Conservation (phyloP, 2,329 filamentous ascomycete genomes). For the Teratosphaeria viscida region DNA sequence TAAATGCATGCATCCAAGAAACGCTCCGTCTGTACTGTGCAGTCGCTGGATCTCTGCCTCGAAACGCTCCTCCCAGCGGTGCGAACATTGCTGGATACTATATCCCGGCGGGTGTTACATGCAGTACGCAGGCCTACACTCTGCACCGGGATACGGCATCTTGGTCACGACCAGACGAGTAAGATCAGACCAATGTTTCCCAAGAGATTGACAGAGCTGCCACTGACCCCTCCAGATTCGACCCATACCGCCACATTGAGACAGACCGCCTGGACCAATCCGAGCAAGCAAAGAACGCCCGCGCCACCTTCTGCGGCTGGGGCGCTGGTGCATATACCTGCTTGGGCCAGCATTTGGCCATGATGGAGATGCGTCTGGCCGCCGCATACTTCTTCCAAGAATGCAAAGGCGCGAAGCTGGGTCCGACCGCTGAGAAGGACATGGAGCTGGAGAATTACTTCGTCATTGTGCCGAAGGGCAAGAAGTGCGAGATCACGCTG, state of each 20-base stretch:
- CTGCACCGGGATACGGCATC: constrained; percentile 17
- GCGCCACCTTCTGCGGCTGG: constrained; percentile 18
- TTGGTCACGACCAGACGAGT: constrained; percentile 17
- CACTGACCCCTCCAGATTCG: constrained; percentile 11
- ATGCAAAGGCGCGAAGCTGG: constrained; percentile 10
- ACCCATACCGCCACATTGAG: constrained; percentile 5
- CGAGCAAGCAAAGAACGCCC: constrained; percentile 6
- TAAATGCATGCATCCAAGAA: constrained; percentile 21
- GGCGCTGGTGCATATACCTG: constrained; percentile 20
- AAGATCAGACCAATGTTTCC: not conserved
- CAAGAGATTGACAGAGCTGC: not conserved
- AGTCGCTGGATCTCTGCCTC: constrained; percentile 20
- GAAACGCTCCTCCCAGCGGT: constrained; percentile 18
- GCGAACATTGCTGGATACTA: constrained; percentile 11
- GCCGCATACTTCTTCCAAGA: constrained; percentile 20
- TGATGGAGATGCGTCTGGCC: constrained; percentile 20
- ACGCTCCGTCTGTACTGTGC: constrained; percentile 22
- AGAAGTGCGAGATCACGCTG: constrained; percentile 20
- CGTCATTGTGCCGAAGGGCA: constrained; percentile 19
- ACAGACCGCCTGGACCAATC: not conserved
- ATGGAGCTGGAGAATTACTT: constrained; percentile 26
- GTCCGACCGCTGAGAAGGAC: constrained; percentile 13
- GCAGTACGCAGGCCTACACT: constrained; percentile 20
- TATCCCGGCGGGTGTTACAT: constrained; percentile 16
- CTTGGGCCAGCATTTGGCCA: constrained; percentile 23